Conservation (phyloP, 2,329 filamentous ascomycete genomes). For the Aspergillus sp. region DNA sequence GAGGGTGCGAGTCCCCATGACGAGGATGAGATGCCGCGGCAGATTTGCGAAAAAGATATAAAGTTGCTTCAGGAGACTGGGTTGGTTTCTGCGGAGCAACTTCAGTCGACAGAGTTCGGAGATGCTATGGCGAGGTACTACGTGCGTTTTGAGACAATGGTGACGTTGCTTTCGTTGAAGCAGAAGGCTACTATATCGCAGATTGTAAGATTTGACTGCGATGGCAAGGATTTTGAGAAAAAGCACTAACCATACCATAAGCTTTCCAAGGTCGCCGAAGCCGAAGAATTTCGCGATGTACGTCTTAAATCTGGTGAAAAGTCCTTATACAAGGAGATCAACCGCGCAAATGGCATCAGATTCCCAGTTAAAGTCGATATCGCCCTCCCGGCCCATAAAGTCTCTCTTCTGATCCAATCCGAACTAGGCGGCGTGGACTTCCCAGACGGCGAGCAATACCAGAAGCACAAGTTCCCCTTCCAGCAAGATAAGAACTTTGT, state of each 20-base stretch:
- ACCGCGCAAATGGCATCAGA: conserved; percentile 59
- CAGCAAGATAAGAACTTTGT: conserved; percentile 54
- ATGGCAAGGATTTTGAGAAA: background rate
- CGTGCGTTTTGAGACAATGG: conserved; percentile 73
- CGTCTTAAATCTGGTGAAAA: conserved; percentile 65
- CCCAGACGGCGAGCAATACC: conserved; percentile 50
- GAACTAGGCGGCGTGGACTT: conserved; percentile 60
- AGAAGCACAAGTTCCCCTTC: conserved; percentile 50
- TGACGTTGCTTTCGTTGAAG: conserved; percentile 56
- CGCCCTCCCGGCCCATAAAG: conserved; percentile 60
- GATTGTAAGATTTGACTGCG: conserved; percentile 48
- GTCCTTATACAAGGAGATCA: conserved; percentile 61
- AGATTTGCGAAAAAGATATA: conserved; percentile 64
- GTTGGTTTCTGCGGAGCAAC: conserved; percentile 46
- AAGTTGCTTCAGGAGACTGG: conserved; percentile 52
- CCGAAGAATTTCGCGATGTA: conserved; percentile 63
- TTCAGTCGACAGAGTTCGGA: conserved; percentile 63
- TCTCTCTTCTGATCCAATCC: conserved; percentile 68
- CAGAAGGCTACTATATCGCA: conserved; percentile 54
- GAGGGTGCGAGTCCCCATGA: conserved; percentile 42
- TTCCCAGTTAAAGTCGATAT: conserved; percentile 64
- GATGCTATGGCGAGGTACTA: conserved; percentile 78
- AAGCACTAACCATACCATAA: conserved; percentile 26
- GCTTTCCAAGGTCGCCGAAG: conserved; percentile 59
- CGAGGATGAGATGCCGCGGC: conserved; percentile 57